A percentile compares a stretch with the other conserved stretches of the same genome.
Evolutionary conservation across 2,329 filamentous ascomycete genomes (phyloP).

Genomic region (Gaeumannomyces tritici): DNA sequence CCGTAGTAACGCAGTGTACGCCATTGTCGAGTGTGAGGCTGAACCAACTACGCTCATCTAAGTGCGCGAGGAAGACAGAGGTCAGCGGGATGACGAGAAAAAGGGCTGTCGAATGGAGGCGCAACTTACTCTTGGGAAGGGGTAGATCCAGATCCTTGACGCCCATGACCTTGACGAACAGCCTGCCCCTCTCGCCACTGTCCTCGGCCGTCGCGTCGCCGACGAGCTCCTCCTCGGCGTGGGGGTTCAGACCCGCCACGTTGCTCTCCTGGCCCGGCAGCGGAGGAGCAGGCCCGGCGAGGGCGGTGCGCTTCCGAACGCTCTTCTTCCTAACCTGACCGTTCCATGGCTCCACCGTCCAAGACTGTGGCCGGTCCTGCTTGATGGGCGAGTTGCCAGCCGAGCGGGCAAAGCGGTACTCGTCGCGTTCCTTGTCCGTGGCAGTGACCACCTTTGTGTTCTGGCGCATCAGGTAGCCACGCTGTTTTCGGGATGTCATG

Average conservation of each 20-base stretch:
- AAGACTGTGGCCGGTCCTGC: constrained; percentile 75
- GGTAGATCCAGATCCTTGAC: constrained; percentile 93
- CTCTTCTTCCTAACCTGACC: constrained; percentile 60
- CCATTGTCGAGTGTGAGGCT: constrained; percentile 97
- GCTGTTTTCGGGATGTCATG: constrained; percentile 58
- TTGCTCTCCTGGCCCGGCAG: constrained; percentile 84
- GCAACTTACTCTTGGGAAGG: constrained; percentile 71
- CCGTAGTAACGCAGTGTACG: constrained; percentile 92
- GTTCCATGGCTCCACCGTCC: constrained; percentile 97
- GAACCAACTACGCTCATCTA: constrained; percentile 82
- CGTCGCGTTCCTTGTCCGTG: constrained; percentile 61
- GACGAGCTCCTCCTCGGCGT: constrained; percentile 58
- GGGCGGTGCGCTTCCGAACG: constrained; percentile 46
- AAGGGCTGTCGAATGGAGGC: background rate
- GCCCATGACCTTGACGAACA: constrained; percentile 98
- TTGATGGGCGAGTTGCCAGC: constrained; percentile 63
- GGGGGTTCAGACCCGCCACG: constrained; percentile 52
- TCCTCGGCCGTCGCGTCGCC: constrained; percentile 57
- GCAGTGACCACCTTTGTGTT: constrained; percentile 96
- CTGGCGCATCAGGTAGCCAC: constrained; percentile 96
- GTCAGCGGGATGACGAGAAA: background rate
- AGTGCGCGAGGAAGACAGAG: background rate
- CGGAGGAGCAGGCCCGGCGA: constrained; percentile 63
- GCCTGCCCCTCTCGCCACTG: constrained; percentile 73
- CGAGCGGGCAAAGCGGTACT: constrained; percentile 46